These are phyloP conservation scores for Multifurca ochricompacta DNA, from an alignment of 768 basidiomycete species.

Conservation along the genomic window DNA sequence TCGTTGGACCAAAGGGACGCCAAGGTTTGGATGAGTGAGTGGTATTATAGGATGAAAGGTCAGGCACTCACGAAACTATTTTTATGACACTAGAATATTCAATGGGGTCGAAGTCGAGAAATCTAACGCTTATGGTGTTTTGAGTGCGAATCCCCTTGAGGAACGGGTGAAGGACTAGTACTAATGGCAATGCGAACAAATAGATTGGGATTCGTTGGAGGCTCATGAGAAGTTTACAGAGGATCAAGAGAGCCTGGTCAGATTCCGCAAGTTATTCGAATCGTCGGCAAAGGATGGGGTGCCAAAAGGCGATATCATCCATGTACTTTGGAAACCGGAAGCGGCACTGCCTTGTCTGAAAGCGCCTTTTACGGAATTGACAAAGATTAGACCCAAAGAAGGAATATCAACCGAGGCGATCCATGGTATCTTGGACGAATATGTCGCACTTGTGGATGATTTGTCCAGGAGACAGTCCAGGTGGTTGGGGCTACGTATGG, in stretches of 20 bases:
- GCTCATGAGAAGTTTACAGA: neutral
- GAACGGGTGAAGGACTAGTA: neutral
- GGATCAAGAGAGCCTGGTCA: neutral
- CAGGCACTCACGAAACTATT: neutral
- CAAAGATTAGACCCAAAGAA: neutral
- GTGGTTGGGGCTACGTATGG: conserved; percentile 3
- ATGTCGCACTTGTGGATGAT: neutral
- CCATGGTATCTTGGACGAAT: neutral
- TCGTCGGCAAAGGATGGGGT: neutral
- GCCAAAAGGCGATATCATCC: neutral
- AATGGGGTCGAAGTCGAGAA: neutral
- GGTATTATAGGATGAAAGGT: neutral
- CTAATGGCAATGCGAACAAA: neutral
- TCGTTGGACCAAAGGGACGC: neutral
- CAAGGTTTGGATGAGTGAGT: conserved; percentile 4
- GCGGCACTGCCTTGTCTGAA: neutral
- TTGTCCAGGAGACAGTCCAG: neutral
- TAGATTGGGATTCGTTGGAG: conserved; percentile 5
- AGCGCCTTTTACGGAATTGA: conserved; percentile 5
- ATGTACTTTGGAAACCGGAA: neutral
- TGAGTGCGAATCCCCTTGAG: neutral
- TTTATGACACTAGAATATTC: neutral
- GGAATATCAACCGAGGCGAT: neutral
- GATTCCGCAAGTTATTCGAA: conserved; percentile 2
- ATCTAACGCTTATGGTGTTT: neutral